Evolutionary conservation across 495 filamentous ascomycete genomes (phyloP), one percentile per base, ranked within the genome.

Genomic region (Copromyces sp.): DNA sequence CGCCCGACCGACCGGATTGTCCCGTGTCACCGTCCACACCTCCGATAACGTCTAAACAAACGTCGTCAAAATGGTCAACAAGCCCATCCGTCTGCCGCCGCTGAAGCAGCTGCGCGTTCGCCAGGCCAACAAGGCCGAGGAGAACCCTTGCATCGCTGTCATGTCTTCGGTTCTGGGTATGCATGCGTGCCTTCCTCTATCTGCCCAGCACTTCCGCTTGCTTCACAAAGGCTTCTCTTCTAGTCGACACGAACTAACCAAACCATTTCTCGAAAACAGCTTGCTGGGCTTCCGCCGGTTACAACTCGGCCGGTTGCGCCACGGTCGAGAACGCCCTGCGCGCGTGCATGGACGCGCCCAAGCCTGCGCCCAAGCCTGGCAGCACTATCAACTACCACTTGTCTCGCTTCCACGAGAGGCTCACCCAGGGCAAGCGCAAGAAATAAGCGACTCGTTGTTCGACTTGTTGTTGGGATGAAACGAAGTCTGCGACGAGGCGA

Each of bases 311-410:
- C 45, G 94, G 92, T 32, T 99, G 95, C 77, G 87, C 86, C n/a
- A 88, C 86, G 38, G 80, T 98, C 68, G 95, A 98, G 80, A 85
- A 92, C 76, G 88, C 91, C 75, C 84, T 99, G 79, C 88, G 94
- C 72, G 83, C 87, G n/a, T 99, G 95, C 86, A 98, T 98, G 95
- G 95, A 99, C 83, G 86, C 86, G 75, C 89, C 90, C 87, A 90
- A 85, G 86, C 83, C 90, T 42, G 85, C 87, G 74, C 81, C 85
- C n/a, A 83, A 86, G 77, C 87, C 89, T 81, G 90, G 88, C 85
- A 97, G 91, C 84, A 92, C 89, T 71, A 95, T 98, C 87, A 99
- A 99, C 83, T 97, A 97, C 86, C 94, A 98, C 81, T 82, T 99
- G 45, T 87, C 87, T 77, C 88, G 95, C 74, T 90, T 98, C 84